phyloP scores from a whole-genome alignment of 768 basidiomycete genomes.

The Sarcodon aspratus region DNA sequence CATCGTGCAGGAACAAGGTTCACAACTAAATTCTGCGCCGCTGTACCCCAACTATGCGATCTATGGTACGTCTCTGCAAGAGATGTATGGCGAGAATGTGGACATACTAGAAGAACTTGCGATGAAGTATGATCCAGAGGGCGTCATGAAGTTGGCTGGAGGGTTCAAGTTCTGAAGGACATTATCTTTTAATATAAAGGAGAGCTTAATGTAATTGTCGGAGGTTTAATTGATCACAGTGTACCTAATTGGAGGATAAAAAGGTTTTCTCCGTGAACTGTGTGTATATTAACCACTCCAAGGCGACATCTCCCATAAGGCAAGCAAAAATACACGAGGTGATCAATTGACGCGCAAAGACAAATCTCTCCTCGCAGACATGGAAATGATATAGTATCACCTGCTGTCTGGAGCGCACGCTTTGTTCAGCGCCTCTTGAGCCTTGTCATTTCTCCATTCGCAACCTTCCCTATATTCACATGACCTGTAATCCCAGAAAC shows the following conservation, averaged over 20 bases:
- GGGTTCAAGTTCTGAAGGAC: slow-evolving; percentile 35
- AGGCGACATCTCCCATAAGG: too few relatives aligned
- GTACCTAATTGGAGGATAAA: too few relatives aligned
- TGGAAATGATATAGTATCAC: too few relatives aligned
- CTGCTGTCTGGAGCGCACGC: not conserved
- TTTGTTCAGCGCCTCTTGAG: slow-evolving; percentile 25
- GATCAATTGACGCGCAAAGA: too few relatives aligned
- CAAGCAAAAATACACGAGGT: too few relatives aligned
- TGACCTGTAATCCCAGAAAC: slow-evolving; percentile 23
- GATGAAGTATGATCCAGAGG: slow-evolving; percentile 36
- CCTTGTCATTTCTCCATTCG: slow-evolving; percentile 61
- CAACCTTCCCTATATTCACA: slow-evolving; percentile 72
- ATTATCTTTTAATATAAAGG: too few relatives aligned
- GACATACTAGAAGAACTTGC: slow-evolving; percentile 28
- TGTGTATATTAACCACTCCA: too few relatives aligned
- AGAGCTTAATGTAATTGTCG: too few relatives aligned
- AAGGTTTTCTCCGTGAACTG: too few relatives aligned
- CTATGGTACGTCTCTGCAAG: slow-evolving; percentile 33
- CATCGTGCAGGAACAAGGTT: slow-evolving; percentile 25
- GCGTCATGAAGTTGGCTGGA: slow-evolving; percentile 58
- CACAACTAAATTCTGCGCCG: slow-evolving; percentile 24
- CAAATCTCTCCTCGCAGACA: too few relatives aligned
- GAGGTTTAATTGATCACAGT: too few relatives aligned
- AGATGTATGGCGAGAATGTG: slow-evolving; percentile 42
- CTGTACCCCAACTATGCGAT: slow-evolving; percentile 55